Evolutionary conservation across 179 eudicot genomes (phyloP), one percentile per base, ranked within the genome.

Genomic region (Actinidia chinensis): DNA sequence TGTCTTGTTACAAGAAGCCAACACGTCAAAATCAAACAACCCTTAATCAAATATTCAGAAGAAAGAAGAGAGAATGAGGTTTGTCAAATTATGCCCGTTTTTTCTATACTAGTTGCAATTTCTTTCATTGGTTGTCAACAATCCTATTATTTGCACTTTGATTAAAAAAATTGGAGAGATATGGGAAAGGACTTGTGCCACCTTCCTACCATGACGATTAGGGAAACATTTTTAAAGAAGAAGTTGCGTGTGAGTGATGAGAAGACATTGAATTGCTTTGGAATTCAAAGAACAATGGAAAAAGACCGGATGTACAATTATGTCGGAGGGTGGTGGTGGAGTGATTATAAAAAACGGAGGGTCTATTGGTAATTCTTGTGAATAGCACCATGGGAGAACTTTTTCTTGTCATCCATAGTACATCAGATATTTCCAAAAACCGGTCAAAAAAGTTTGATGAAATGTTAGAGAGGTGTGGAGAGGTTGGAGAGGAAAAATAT

Each of bases 381-480:
- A 76, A 79, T 61, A 79, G 68, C 46, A 82, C 74, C 6, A 42
- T n/a, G 20, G 78, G 80, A 14, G 64, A 5, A 47, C n/a, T 17
- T 74, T 0, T 79, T 79, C 28, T 18, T 64, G 13, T 63, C 73
- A 9, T 83, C 79, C 1, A 9, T 74, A 11, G 82, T 70, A 74
- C 82, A 20, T 78, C 73, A 1, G 58, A 78, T n/a, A 78, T 82
- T 23, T 79, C 69, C 0, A 82, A 82, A 55, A 68, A 70, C 72
- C 0, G 52, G 46, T 8, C 61, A 69, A 42, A 68, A 74, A 1
- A 76, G 75, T 14, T 64, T 75, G n/a, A n/a, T 80, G 54, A 68
- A 10, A 72, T 73, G 81, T 36, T 75, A 82, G 79, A 68, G 20
- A 28, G 64, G n/a, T 58, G 7, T 59, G 3, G 28, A 58, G 28